Percentiles rank a stretch among this genome's conserved stretches.
These are phyloP conservation scores for Bombardia bombarda DNA, from an alignment of 495 filamentous ascomycete species.

Conservation along the genomic window DNA sequence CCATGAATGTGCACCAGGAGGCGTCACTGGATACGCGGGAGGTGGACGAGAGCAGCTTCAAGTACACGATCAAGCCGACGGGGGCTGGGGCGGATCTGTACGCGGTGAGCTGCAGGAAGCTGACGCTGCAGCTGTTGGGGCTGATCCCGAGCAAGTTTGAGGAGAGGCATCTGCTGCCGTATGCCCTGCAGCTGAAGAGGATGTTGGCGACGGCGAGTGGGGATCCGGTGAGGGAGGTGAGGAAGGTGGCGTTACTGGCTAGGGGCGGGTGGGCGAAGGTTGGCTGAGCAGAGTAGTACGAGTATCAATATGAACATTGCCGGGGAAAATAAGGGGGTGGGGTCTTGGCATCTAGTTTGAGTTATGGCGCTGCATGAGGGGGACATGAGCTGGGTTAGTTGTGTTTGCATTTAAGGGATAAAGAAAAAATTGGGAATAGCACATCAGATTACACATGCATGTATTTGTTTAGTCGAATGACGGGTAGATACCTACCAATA, in stretches of 20 bases:
- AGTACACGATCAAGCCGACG: not conserved
- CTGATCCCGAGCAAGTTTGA: conserved; percentile 33
- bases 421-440: too few species aligned
- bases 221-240: conserved; percentile 34
- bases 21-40: conserved; percentile 9
- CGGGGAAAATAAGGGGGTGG: too few species aligned
- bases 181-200: conserved; percentile 25
- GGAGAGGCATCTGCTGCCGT: conserved; percentile 26
- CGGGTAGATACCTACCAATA: too few species aligned
- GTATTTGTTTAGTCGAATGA: too few species aligned
- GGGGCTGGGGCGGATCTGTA: not conserved
- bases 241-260: conserved; percentile 30
- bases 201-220: conserved; percentile 35
- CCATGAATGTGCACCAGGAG: conserved; percentile 20
- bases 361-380: too few species aligned
- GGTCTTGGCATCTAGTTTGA: too few species aligned
- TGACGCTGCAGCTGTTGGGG: conserved; percentile 30
- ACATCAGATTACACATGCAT: too few species aligned
- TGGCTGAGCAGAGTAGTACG: too few species aligned
- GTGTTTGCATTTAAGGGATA: too few species aligned
- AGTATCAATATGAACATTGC: too few species aligned
- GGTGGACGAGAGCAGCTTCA: too few species aligned
- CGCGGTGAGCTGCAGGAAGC: conserved; percentile 19
- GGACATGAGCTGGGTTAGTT: too few species aligned
- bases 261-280: conserved; percentile 33